These are phyloP conservation scores for Mucor plumbeus DNA, from an alignment of 371 early-diverging fungal species.

Conservation along the genomic window DNA sequence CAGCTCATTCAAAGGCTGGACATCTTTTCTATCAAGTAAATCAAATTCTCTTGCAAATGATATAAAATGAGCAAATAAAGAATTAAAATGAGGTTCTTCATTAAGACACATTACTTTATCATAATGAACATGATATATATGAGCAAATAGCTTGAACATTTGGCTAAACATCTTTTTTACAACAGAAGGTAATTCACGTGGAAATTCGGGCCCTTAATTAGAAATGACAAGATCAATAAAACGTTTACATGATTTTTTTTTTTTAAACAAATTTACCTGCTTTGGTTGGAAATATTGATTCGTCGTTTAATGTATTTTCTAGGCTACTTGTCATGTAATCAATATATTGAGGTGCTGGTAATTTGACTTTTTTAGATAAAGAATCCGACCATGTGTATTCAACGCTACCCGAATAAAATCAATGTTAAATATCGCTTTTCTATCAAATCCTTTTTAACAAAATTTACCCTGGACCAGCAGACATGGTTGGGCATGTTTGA, in stretches of 20 bases:
- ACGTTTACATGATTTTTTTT: neutral
- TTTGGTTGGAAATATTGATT: constrained; percentile 88
- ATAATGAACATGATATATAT: constrained; percentile 92
- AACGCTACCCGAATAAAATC: constrained; percentile 42
- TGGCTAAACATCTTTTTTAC: constrained; percentile 81
- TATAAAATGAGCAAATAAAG: constrained; percentile 93
- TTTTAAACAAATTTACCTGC: constrained; percentile 34
- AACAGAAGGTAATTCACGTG: constrained; percentile 76
- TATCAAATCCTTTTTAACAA: no score
- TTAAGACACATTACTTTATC: constrained; percentile 81
- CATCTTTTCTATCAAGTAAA: constrained; percentile 91
- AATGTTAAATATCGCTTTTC: neutral
- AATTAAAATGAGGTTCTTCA: constrained; percentile 92
- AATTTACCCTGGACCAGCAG: constrained; percentile 80
- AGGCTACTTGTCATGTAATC: constrained; percentile 93
- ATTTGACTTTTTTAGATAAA: constrained; percentile 78
- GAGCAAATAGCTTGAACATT: constrained; percentile 89
- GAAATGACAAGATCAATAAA: neutral
- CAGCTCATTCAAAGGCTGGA: constrained; percentile 81
- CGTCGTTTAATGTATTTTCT: constrained; percentile 87
- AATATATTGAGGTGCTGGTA: constrained; percentile 94
- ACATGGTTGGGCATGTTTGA: constrained; percentile 85
- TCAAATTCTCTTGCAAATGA: constrained; percentile 93
- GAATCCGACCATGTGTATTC: constrained; percentile 95
- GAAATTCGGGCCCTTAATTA: constrained; percentile 67